These are phyloP conservation scores for Candida michaelii DNA, from an alignment of 805 yeast species.

Conservation along the genomic window DNA sequence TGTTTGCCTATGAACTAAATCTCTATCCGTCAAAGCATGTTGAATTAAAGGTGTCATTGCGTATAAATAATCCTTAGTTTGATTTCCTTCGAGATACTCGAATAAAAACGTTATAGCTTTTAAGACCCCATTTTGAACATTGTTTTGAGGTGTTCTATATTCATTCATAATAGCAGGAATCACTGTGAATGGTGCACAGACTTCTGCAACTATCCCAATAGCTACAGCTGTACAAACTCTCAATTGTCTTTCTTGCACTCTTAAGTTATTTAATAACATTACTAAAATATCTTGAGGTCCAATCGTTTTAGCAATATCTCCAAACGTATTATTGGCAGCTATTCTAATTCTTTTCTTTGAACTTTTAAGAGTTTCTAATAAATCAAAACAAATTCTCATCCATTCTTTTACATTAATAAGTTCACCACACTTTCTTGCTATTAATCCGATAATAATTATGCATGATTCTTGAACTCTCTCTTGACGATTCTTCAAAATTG, in stretches of 20 bases:
- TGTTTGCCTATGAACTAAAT: constrained; percentile 91
- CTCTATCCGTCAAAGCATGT: constrained; percentile 89
- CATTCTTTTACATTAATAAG: constrained; percentile 89
- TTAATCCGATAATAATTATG: constrained; percentile 74
- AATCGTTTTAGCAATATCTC: constrained; percentile 83
- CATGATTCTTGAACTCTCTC: constrained; percentile 87
- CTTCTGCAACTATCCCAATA: constrained; percentile 92
- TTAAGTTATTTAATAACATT: constrained; percentile 75
- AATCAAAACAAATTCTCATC: constrained; percentile 94
- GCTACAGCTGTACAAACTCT: constrained; percentile 98
- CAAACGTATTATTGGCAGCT: constrained; percentile 89
- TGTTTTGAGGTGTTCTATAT: constrained; percentile 85
- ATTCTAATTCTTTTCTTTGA: constrained; percentile 72
- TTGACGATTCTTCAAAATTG: constrained; percentile 84
- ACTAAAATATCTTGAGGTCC: constrained; percentile 96
- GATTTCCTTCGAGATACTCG: constrained; percentile 79
- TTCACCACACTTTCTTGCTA: constrained; percentile 79
- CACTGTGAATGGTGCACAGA: constrained; percentile 90
- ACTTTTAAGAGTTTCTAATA: constrained; percentile 84
- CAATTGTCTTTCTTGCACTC: constrained; percentile 93
- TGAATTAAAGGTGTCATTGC: constrained; percentile 77
- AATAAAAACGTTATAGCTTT: constrained; percentile 89
- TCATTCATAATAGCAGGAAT: constrained; percentile 95
- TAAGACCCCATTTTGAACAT: constrained; percentile 93
- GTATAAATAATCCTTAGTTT: constrained; percentile 78